phyloP scores from a whole-genome alignment of 169 alveolate species.

The Plasmodium chabaudi region DNA sequence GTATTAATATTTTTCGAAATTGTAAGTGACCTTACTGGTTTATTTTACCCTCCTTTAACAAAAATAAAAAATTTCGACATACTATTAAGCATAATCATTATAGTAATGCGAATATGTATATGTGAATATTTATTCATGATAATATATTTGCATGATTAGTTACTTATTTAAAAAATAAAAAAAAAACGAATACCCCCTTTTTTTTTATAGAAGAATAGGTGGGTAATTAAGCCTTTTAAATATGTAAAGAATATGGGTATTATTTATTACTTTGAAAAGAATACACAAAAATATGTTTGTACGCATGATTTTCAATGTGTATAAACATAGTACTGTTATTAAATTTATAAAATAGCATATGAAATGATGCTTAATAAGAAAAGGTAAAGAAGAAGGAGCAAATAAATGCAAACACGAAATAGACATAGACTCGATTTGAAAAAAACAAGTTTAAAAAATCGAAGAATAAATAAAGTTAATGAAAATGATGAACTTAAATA shows the following conservation, averaged over 20 bases:
- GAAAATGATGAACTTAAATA: conserved; percentile 23
- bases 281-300: background rate
- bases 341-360: too few species aligned
- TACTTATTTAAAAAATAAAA: background rate
- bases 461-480: background rate
- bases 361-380: background rate
- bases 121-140: background rate
- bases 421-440: background rate
- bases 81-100: background rate
- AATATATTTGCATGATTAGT: conserved; percentile 2
- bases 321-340: too few species aligned
- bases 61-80: too few species aligned
- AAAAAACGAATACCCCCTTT: too few species aligned
- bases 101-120: background rate
- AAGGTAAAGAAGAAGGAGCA: background rate
- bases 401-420: background rate
- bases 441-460: background rate
- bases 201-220: too few species aligned
- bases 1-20: too few species aligned
- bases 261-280: background rate
- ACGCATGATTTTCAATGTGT: background rate
- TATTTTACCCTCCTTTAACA: too few species aligned
- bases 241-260: too few species aligned
- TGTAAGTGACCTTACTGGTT: too few species aligned
- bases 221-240: too few species aligned